phyloP scores from a whole-genome alignment of 2,329 filamentous ascomycete genomes.

The Arthrobotrys pseudoclavata region DNA sequence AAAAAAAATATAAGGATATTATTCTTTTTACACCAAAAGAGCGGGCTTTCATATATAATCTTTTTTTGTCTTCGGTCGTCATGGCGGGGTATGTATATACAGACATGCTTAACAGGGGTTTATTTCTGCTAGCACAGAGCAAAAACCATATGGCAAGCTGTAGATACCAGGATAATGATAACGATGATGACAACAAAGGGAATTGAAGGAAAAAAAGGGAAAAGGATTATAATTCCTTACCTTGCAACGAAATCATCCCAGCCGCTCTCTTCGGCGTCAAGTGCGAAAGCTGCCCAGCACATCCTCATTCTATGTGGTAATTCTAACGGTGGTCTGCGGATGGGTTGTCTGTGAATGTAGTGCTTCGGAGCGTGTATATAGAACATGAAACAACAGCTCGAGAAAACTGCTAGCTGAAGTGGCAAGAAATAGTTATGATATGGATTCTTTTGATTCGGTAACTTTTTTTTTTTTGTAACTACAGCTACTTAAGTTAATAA shows the following conservation, averaged over 20 bases:
- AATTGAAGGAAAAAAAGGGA: slow-evolving; percentile 15
- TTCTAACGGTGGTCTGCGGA: slow-evolving; percentile 56
- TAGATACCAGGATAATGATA: slow-evolving; percentile 21
- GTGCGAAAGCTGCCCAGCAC: slow-evolving; percentile 60
- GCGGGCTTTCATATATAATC: slow-evolving; percentile 7
- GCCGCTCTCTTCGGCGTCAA: slow-evolving; percentile 59
- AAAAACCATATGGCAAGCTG: slow-evolving; percentile 37
- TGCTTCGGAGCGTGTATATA: slow-evolving; percentile 48
- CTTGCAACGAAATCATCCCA: slow-evolving; percentile 58
- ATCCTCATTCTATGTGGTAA: slow-evolving; percentile 60
- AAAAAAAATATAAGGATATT: slow-evolving; percentile 54
- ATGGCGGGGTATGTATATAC: slow-evolving; percentile 54
- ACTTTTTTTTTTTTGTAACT: slow-evolving; percentile 15
- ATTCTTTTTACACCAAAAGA: slow-evolving; percentile 42
- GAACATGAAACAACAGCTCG: slow-evolving; percentile 45
- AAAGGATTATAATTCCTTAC: slow-evolving; percentile 45
- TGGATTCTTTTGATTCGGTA: slow-evolving; percentile 27
- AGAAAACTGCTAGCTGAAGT: slow-evolving; percentile 18
- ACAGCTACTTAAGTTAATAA: slow-evolving; percentile 18
- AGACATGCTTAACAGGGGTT: slow-evolving; percentile 56
- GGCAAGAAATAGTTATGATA: slow-evolving; percentile 3
- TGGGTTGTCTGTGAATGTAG: slow-evolving; percentile 44
- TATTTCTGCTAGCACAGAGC: slow-evolving; percentile 33
- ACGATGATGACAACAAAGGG: slow-evolving; percentile 17
- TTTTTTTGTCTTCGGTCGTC: slow-evolving; percentile 1